Conservation (phyloP, 257 asterid genomes). For the Gentiana macrophylla region DNA sequence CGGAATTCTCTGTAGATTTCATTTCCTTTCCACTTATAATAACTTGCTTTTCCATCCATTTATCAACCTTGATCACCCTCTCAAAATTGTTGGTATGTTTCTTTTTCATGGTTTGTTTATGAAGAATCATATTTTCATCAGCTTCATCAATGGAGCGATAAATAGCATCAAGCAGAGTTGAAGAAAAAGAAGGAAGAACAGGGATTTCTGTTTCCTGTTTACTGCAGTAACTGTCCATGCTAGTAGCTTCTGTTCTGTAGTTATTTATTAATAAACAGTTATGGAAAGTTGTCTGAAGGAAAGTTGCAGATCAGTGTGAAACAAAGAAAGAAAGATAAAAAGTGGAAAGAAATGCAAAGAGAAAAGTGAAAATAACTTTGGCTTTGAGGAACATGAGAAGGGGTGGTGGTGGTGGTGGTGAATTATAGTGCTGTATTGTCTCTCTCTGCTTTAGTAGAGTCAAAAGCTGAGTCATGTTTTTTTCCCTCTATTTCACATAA, state of each 20-base stretch:
- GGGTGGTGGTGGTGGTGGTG: conserved; percentile 15
- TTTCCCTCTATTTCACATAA: no score
- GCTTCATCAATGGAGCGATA: conserved; percentile 67
- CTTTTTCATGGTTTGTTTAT: conserved; percentile 34
- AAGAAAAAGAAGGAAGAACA: conserved; percentile 55
- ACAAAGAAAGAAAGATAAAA: neutral
- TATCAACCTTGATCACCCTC: conserved; percentile 69
- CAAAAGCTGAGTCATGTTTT: conserved; percentile 35
- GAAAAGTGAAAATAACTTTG: neutral
- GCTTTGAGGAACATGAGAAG: conserved; percentile 12
- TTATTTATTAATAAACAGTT: no score
- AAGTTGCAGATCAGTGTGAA: neutral
- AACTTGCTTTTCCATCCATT: conserved; percentile 76
- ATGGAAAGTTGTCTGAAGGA: neutral
- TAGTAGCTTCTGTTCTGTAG: conserved; percentile 1
- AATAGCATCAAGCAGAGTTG: conserved; percentile 65
- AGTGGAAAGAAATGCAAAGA: conserved; percentile 1
- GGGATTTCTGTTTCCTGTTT: conserved; percentile 11
- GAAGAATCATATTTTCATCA: conserved; percentile 19
- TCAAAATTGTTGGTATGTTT: conserved; percentile 41
- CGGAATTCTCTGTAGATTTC: conserved; percentile 40
- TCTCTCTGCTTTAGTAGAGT: conserved; percentile 40
- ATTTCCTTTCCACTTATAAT: conserved; percentile 28
- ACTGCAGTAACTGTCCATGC: conserved; percentile 27
- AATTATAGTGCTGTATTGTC: conserved; percentile 14